Evolutionary conservation across 2,329 filamentous ascomycete genomes (phyloP).

Genomic region (Alternaria dauci): DNA sequence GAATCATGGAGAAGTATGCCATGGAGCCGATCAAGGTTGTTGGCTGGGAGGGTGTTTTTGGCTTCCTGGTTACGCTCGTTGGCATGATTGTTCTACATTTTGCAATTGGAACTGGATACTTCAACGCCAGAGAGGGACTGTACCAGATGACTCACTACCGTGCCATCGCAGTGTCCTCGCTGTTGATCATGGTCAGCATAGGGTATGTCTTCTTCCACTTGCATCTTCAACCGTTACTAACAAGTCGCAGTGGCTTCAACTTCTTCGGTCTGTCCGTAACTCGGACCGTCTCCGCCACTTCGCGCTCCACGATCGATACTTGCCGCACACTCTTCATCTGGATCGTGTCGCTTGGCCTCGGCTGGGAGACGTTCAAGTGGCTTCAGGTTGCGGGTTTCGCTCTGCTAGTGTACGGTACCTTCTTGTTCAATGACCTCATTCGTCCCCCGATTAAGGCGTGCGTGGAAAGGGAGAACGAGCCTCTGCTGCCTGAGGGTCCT

Average conservation of each 20-base stretch:
- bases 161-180: slow-evolving; percentile 75
- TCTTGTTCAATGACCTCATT: slow-evolving; percentile 95
- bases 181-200: slow-evolving; percentile 97
- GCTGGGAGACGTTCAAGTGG: slow-evolving; percentile 98
- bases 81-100: slow-evolving; percentile 84
- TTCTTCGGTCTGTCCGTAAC: slow-evolving; percentile 98
- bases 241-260: slow-evolving; percentile 80
- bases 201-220: slow-evolving; percentile 67
- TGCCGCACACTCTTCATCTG: slow-evolving; percentile 98
- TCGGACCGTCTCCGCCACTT: slow-evolving; percentile 86
- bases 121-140: slow-evolving; percentile 88
- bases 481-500: slow-evolving; percentile 81
- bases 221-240: slow-evolving; percentile 18
- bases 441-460: slow-evolving; percentile 77
- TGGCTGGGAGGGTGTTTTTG: slow-evolving; percentile 95
- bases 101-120: slow-evolving; percentile 81
- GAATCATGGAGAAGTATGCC: slow-evolving; percentile 81
- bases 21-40: slow-evolving; percentile 89
- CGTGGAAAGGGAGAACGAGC: slow-evolving; percentile 64
- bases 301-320: slow-evolving; percentile 94
- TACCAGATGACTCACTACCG: slow-evolving; percentile 78
- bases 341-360: slow-evolving; percentile 89
- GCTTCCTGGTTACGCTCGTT: slow-evolving; percentile 79
- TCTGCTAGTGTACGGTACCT: slow-evolving; percentile 93
- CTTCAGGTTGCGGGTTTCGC: slow-evolving; percentile 90